These are phyloP conservation scores for Nepenthes gracilis DNA, from an alignment of 148 eudicot genomes.

Conservation along the genomic window DNA sequence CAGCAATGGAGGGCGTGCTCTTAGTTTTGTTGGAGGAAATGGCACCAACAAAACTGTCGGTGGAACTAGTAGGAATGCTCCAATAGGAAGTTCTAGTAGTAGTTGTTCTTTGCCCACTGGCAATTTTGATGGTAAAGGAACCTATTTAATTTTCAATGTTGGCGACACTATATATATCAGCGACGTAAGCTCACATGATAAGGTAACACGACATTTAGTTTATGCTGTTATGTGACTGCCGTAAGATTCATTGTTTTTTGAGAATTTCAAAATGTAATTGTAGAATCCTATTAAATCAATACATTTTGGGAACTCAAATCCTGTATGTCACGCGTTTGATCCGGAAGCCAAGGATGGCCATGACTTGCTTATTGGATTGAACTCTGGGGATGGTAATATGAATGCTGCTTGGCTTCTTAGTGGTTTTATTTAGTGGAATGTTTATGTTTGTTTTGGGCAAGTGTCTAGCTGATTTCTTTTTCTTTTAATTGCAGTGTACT, in stretches of 20 bases:
- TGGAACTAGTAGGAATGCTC: constrained; percentile 16
- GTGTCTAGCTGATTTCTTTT: neutral
- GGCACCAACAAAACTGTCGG: constrained; percentile 18
- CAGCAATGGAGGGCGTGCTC: constrained; percentile 22
- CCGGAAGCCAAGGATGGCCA: constrained; percentile 33
- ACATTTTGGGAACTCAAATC: constrained; percentile 28
- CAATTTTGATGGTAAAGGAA: constrained; percentile 32
- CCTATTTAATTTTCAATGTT: constrained; percentile 26
- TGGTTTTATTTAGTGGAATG: neutral
- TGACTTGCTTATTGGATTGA: constrained; percentile 33
- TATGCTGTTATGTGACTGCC: neutral
- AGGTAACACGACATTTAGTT: constrained; percentile 14
- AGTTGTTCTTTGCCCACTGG: constrained; percentile 10
- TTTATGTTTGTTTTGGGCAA: neutral
- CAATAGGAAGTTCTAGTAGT: constrained; percentile 12
- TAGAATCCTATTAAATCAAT: constrained; percentile 34
- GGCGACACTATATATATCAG: constrained; percentile 29
- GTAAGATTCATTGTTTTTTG: neutral
- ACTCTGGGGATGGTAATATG: constrained; percentile 24
- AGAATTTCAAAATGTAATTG: neutral
- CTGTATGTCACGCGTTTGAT: constrained; percentile 31
- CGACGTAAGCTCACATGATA: constrained; percentile 26
- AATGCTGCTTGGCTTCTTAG: neutral
- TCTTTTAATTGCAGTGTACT: constrained; percentile 20
- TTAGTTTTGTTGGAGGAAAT: constrained; percentile 24